Evolutionary conservation across 192 early-diverging fungal species (phyloP), one percentile per base, ranked within the genome.

Genomic region (Coemansia sp.): DNA sequence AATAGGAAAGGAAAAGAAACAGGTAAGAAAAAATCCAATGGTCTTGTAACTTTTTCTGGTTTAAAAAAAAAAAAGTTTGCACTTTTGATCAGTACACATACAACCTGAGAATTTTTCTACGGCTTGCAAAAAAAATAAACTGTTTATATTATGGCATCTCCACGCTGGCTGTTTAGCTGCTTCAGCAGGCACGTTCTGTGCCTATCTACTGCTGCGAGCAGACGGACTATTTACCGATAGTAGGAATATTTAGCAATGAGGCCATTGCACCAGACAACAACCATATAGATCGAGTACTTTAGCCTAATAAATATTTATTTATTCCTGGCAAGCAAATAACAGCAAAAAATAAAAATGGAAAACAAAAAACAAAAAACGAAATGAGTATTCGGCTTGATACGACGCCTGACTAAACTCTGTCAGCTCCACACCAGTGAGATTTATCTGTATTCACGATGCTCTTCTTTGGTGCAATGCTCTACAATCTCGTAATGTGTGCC

Each of bases 221-320:
- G 7, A 69, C 72, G 2, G 29, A 49, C 33, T 56, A 77, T 45
- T 28, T 60, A 2, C 74, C 74, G 2, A 49, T 71, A 7, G 62
- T 71, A 13, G 74, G 64, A 12, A 68, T 77, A 49, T 77, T 77
- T 58, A 25, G 33, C 3, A 58, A 61, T 20, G 69, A 71, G 48
- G 49, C 34, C 5, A 66, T 70, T 42, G 46, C 61, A 0, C 43
- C 61, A 31, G 64, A 48, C 10, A 62, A 77, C 46, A 58, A 61
- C n/a, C 67, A 77, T 21, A 34, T 71, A 15, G 21, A 6, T 52
- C 34, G 34, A 35, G n/a, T n/a, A n/a, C n/a, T n/a, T n/a, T n/a
- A 7, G 25, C 23, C 1, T 42, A 26, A 60, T 42, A 40, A 23
- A 3, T 5, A 60, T 39, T 33, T 26, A 61, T 4, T 28, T 46